These are phyloP conservation scores for Penicillium sclerotiorum DNA, from an alignment of 2,329 filamentous ascomycete species.

Conservation along the genomic window DNA sequence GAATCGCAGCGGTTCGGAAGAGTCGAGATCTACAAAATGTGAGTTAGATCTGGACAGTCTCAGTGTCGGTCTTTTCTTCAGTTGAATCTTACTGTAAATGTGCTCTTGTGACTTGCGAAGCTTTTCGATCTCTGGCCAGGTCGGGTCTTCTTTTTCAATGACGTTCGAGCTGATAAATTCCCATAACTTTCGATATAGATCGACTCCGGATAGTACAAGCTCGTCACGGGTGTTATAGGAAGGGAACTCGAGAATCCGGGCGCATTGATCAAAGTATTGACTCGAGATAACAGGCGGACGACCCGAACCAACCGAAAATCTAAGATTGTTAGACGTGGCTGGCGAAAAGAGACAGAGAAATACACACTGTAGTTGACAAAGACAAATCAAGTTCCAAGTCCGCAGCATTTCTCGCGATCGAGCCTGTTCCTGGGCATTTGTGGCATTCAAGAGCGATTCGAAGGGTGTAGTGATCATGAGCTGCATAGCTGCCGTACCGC, in stretches of 20 bases:
- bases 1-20: slow-evolving; percentile 17
- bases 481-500: slow-evolving; percentile 17
- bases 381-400: slow-evolving; percentile 19
- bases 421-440: not conserved
- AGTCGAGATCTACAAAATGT: slow-evolving; percentile 13
- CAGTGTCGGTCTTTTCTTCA: no score
- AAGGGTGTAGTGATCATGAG: slow-evolving; percentile 16
- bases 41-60: not conserved
- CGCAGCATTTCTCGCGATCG: slow-evolving; percentile 11
- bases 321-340: not conserved
- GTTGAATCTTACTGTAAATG: slow-evolving; percentile 14
- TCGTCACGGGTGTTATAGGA: slow-evolving; percentile 16
- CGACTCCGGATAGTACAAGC: slow-evolving; percentile 13
- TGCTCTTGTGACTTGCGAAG: slow-evolving; percentile 14
- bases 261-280: slow-evolving; percentile 16
- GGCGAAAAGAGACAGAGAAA: not conserved
- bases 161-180: slow-evolving; percentile 11
- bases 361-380: slow-evolving; percentile 19
- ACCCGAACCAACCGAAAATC: slow-evolving; percentile 17
- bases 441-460: slow-evolving; percentile 7
- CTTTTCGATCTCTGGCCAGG: slow-evolving; percentile 15
- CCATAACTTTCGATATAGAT: slow-evolving; percentile 14
- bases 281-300: slow-evolving; percentile 16
- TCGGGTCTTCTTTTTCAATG: slow-evolving; percentile 3
- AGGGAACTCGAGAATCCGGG: slow-evolving; percentile 12